Conservation (phyloP, 73 alveolate species). For the Paraurostyla sp. region DNA sequence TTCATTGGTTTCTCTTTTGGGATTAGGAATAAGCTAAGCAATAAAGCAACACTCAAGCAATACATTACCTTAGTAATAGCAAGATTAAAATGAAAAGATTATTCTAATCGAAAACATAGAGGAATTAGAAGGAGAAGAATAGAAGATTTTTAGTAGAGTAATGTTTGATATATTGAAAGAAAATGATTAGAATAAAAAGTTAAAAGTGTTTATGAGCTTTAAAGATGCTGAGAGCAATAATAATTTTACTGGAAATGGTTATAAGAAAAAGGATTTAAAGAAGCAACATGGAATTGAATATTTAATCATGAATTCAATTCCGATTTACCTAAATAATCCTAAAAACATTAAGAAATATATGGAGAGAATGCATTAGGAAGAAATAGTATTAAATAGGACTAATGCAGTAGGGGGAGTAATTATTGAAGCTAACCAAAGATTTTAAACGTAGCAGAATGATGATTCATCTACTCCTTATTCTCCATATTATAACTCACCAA, state of each 20-base stretch:
- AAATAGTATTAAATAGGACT: neutral
- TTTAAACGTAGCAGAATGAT: too few species aligned
- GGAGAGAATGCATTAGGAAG: constrained; percentile 32
- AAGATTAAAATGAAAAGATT: neutral
- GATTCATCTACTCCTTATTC: too few species aligned
- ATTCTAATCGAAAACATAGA: neutral
- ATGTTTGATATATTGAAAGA: neutral
- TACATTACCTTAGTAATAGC: too few species aligned
- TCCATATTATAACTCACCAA: too few species aligned
- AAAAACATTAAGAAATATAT: neutral
- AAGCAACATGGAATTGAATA: neutral
- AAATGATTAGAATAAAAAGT: neutral
- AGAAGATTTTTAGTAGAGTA: neutral
- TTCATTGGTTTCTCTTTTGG: too few species aligned
- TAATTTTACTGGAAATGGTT: neutral
- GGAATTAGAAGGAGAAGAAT: neutral
- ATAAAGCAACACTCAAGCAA: too few species aligned
- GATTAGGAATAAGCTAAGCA: too few species aligned
- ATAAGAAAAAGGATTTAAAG: neutral
- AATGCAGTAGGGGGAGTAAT: too few species aligned
- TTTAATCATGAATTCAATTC: neutral
- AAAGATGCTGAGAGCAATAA: neutral
- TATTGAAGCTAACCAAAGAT: too few species aligned
- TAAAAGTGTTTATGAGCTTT: neutral
- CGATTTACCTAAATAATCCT: neutral